These are phyloP conservation scores for Marasmius oreades DNA, from an alignment of 1,284 basidiomycete genomes.

Conservation along the genomic window DNA sequence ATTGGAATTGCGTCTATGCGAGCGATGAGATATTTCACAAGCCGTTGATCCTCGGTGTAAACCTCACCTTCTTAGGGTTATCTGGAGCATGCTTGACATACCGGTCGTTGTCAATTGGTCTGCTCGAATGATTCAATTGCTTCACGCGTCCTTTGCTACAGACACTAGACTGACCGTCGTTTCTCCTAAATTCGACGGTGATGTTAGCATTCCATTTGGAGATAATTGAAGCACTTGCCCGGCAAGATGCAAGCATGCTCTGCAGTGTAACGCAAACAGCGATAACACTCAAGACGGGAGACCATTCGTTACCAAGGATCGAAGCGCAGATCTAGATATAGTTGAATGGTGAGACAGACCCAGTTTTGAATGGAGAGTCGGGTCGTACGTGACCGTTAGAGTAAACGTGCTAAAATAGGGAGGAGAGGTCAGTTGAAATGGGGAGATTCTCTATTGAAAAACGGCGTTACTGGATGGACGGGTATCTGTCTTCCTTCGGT, in stretches of 20 bases:
- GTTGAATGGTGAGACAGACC: conserved; percentile 17
- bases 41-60: conserved; percentile 14
- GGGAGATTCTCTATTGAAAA: neutral
- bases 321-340: conserved; percentile 71
- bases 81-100: conserved; percentile 77
- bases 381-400: conserved; percentile 79
- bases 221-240: conserved; percentile 40
- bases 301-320: conserved; percentile 84
- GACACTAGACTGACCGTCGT: conserved; percentile 50
- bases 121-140: conserved; percentile 25
- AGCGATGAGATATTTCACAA: neutral
- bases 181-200: conserved; percentile 49
- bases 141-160: neutral
- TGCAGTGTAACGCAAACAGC: conserved; percentile 80
- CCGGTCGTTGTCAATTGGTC: conserved; percentile 75
- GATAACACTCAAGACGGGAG: conserved; percentile 75
- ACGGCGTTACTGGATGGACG: conserved; percentile 57
- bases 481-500: conserved; percentile 59
- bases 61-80: conserved; percentile 79
- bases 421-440: conserved; percentile 15
- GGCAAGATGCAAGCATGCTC: conserved; percentile 86
- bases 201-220: neutral
- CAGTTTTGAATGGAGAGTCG: conserved; percentile 10
- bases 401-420: conserved; percentile 64
- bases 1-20: conserved; percentile 67